Conservation (phyloP, 2,329 filamentous ascomycete species). For the Fusarium sp. region DNA sequence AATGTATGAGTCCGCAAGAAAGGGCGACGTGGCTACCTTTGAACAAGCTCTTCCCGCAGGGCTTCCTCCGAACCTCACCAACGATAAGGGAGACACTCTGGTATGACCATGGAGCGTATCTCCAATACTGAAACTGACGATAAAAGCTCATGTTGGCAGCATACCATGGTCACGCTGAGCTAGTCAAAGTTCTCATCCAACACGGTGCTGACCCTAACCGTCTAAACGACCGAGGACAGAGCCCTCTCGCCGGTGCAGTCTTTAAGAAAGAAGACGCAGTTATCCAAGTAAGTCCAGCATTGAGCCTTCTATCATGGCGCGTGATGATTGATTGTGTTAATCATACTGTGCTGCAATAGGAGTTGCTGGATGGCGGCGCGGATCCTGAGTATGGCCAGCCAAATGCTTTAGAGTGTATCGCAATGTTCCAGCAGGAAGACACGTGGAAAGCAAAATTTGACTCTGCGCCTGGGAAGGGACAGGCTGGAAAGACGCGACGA, state of each 20-base stretch:
- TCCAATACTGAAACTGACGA: constrained; percentile 13
- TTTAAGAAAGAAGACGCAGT: constrained; percentile 80
- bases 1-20: constrained; percentile 77
- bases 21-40: constrained; percentile 71
- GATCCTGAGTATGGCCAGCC: constrained; percentile 68
- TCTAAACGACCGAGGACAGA: constrained; percentile 78
- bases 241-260: constrained; percentile 78
- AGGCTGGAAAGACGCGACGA: constrained; percentile 26
- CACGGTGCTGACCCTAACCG: constrained; percentile 77
- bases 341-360: constrained; percentile 48
- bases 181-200: constrained; percentile 72
- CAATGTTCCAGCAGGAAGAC: constrained; percentile 68
- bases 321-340: background rate
- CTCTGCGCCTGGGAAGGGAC: constrained; percentile 62
- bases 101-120: constrained; percentile 56
- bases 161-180: constrained; percentile 75
- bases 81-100: constrained; percentile 80
- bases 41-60: constrained; percentile 75
- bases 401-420: constrained; percentile 64
- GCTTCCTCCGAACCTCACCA: constrained; percentile 78
- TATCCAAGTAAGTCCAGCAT: constrained; percentile 63
- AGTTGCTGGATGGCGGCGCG: constrained; percentile 65
- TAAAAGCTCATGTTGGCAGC: constrained; percentile 78
- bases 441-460: constrained; percentile 67
- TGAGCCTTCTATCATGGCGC: background rate